phyloP scores from a whole-genome alignment of 345 rosid genomes.

The Aurinia saxatilis region DNA sequence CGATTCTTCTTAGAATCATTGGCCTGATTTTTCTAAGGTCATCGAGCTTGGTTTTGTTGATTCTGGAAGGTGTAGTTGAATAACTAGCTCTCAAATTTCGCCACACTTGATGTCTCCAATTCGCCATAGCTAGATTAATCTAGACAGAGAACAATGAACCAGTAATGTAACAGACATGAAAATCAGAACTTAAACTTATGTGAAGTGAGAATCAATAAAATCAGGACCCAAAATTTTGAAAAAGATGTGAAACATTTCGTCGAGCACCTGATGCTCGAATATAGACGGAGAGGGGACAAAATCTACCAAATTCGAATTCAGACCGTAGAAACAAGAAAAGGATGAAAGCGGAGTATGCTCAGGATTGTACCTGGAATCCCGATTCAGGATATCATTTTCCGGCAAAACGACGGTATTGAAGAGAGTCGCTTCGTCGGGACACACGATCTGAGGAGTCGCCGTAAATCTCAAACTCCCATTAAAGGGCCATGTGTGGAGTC shows the following conservation, averaged over 20 bases:
- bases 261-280: constrained; percentile 16
- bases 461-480: not conserved
- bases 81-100: constrained; percentile 6
- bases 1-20: constrained; percentile 68
- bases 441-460: not conserved
- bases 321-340: not conserved
- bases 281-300: not conserved
- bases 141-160: not conserved
- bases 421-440: not conserved
- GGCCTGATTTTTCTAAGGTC: constrained; percentile 65
- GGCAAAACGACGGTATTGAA: not conserved
- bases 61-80: constrained; percentile 25
- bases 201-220: not conserved
- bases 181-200: not conserved
- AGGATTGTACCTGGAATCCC: not conserved
- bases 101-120: constrained; percentile 28
- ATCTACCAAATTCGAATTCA: not conserved
- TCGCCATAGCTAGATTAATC: constrained; percentile 17
- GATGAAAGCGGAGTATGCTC: not conserved
- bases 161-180: not conserved
- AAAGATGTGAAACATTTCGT: constrained; percentile 1
- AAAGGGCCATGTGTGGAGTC: not conserved
- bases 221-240: not conserved
- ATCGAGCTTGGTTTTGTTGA: constrained; percentile 39
- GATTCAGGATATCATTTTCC: not conserved